Evolutionary conservation across 2,329 filamentous ascomycete genomes (phyloP), one percentile per base, ranked within the genome.

Genomic region (Periglandula ipomoeae): DNA sequence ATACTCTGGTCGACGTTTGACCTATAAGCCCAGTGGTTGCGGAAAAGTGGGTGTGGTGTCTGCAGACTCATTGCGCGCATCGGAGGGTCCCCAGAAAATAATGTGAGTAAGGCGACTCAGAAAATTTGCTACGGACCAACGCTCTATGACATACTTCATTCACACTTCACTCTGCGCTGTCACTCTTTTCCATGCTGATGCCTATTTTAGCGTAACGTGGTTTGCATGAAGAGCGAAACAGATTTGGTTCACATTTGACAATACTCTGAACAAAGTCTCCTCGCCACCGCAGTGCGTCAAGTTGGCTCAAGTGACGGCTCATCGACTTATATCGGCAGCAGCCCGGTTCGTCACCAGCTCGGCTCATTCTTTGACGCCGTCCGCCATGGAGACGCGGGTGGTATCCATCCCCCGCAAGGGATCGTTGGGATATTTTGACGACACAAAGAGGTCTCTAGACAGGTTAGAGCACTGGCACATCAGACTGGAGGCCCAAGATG

Each of bases 381-480:
- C 53, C 44, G 52, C 57, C 30, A 71, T 71, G 67, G 59, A 70
- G 55, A 72, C 70, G 10, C 62, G 63, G 23, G 64, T 72, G 47
- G 58, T 70, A 41, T 63, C 58, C 47, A 61, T 72, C 38, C 54
- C 61, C 15, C 58, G 52, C 24, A 59, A 55, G 51, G 59, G 55
- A 19, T 52, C 59, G 9, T 56, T 71, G 6, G 70, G 70, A 2
- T 58, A 50, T 39, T 71, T 71, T 51, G 56, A 50, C 22, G 50
- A 57, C 10, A 52, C 53, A 3, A 35, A 56, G 15, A 65, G 60
- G 7, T 26, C 50, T 9, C 53, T 64, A 13, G 54, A 58, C 38
- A 61, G 58, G 44, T 56, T 76, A 44, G 65, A 70, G 43, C 64
- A 61, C 49, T 78, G 74, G 74, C 60, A 68, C 27, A 56, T 74